Conservation (phyloP, 768 basidiomycete species). For the Leccinum imitatum region DNA sequence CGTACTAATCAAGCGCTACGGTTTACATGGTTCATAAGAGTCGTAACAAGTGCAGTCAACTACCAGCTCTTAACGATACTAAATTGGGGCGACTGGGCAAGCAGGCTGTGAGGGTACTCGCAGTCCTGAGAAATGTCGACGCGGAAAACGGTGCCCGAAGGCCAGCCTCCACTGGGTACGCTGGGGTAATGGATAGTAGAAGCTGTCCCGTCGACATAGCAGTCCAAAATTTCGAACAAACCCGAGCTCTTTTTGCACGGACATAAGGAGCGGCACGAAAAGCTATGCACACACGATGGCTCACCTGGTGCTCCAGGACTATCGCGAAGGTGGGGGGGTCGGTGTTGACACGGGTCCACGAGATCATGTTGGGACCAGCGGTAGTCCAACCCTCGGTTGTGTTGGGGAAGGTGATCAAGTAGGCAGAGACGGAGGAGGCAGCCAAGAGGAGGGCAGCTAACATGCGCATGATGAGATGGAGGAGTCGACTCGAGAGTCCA, state of each 20-base stretch:
- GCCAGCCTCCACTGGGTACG: conserved; percentile 66
- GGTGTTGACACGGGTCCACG: conserved; percentile 65
- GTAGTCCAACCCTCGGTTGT: conserved; percentile 51
- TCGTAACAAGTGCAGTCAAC: conserved; percentile 35
- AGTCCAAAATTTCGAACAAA: conserved; percentile 46
- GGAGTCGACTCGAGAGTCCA: neutral
- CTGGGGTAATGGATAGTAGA: conserved; percentile 29
- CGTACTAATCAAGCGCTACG: neutral
- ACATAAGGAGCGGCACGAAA: conserved; percentile 1
- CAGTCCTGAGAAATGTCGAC: conserved; percentile 66
- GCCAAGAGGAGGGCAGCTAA: conserved; percentile 45
- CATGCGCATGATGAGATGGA: conserved; percentile 43
- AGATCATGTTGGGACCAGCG: conserved; percentile 49
- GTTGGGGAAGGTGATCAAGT: conserved; percentile 55
- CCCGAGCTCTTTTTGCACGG: neutral
- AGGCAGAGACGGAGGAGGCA: conserved; percentile 60
- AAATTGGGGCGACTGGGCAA: conserved; percentile 73
- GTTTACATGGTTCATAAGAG: conserved; percentile 18
- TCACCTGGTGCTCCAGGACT: conserved; percentile 63
- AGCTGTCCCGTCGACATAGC: conserved; percentile 51
- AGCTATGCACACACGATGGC: conserved; percentile 10
- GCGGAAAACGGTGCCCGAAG: conserved; percentile 56
- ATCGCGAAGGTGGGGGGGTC: conserved; percentile 70
- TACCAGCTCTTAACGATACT: conserved; percentile 39
- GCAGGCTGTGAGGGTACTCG: conserved; percentile 48